A percentile compares a stretch with the other conserved stretches of the same genome.
These are phyloP conservation scores for Helotiales sp. DNA, from an alignment of 2,329 filamentous ascomycete genomes.

Conservation along the genomic window DNA sequence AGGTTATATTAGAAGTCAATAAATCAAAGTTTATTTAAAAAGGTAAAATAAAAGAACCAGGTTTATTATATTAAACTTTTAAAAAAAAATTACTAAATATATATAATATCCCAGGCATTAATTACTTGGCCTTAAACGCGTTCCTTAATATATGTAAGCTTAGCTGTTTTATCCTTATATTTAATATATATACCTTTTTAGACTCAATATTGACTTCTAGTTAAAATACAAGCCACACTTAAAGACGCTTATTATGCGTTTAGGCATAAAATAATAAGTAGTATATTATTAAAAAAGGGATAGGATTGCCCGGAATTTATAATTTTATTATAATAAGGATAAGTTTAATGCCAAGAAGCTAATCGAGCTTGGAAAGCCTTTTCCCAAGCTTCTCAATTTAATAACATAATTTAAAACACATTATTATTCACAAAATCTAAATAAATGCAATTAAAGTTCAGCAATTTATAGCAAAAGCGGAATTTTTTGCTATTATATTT, in stretches of 20 bases:
- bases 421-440: not conserved
- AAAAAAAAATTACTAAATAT: not conserved
- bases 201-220: not conserved
- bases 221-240: not conserved
- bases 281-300: not conserved
- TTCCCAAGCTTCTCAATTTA: not conserved
- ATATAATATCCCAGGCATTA: not conserved
- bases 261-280: not conserved
- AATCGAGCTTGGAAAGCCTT: not conserved
- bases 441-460: not conserved
- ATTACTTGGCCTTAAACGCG: conserved; percentile 1
- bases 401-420: not conserved
- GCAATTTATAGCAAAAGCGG: not conserved
- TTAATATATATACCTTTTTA: not conserved
- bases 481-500: not conserved
- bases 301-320: not conserved
- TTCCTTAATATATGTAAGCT: not conserved
- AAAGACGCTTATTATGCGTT: not conserved
- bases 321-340: not conserved
- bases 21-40: not conserved
- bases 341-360: not conserved
- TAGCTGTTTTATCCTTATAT: not conserved
- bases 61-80: not conserved
- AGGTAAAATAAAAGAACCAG: not conserved
- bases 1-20: not conserved